Evolutionary conservation across 192 early-diverging fungal species (phyloP).

Genomic region (Coemansia sp.): DNA sequence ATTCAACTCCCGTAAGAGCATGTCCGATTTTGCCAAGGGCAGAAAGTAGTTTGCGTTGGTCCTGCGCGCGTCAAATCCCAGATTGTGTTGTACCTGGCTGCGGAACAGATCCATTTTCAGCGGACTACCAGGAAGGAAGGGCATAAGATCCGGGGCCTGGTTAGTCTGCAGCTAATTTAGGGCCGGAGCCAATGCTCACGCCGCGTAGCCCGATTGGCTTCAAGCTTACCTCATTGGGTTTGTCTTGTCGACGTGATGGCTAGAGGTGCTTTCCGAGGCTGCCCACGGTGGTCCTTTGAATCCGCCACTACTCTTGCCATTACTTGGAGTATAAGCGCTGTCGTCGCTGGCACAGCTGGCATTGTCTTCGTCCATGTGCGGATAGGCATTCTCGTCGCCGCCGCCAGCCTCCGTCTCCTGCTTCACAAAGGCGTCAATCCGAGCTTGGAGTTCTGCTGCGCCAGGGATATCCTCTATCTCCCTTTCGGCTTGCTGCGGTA

Average conservation of each 20-base stretch:
- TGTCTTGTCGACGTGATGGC: background rate
- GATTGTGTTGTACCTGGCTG: constrained; percentile 22
- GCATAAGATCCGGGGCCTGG: background rate
- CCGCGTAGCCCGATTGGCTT: too few relatives aligned
- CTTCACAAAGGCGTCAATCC: constrained; percentile 2
- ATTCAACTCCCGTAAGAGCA: constrained; percentile 26
- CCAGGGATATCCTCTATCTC: background rate
- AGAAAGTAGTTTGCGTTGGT: constrained; percentile 14
- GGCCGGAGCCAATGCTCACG: background rate
- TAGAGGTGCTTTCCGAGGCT: background rate
- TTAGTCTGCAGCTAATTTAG: background rate
- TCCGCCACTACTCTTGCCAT: background rate
- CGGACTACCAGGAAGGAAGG: constrained; percentile 14
- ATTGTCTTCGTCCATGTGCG: background rate
- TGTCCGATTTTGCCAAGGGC: constrained; percentile 25
- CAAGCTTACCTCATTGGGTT: constrained; percentile 8
- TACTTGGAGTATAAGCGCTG: background rate
- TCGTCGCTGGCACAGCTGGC: background rate
- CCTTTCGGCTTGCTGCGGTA: too few relatives aligned
- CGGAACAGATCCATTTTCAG: constrained; percentile 29
- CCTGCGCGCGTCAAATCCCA: constrained; percentile 9
- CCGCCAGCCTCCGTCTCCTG: background rate
- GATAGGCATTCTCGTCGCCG: background rate
- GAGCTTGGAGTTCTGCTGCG: background rate
- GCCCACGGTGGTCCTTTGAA: background rate